Percentiles rank a stretch among this genome's conserved stretches.
These are phyloP conservation scores for Erythrobasidium hasegawianum DNA, from an alignment of 1,284 basidiomycete species.

Conservation along the genomic window DNA sequence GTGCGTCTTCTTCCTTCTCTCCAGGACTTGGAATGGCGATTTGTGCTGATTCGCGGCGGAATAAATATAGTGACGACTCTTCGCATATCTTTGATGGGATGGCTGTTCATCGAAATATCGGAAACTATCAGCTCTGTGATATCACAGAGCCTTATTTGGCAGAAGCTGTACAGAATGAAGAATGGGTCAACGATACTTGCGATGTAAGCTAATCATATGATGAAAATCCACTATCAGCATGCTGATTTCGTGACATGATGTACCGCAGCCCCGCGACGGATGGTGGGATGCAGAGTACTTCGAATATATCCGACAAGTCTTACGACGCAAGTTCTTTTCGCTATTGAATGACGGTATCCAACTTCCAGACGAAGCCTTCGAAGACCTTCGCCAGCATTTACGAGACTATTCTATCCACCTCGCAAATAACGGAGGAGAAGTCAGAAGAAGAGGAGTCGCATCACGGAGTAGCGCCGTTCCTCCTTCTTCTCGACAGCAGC, in stretches of 20 bases:
- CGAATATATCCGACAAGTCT: slow-evolving; percentile 73
- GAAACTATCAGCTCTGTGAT: slow-evolving; percentile 89
- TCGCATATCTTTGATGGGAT: slow-evolving; percentile 88
- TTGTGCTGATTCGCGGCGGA: too few species aligned
- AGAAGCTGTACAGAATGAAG: slow-evolving; percentile 69
- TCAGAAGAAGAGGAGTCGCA: not conserved
- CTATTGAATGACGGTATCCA: slow-evolving; percentile 57
- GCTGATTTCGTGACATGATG: not conserved
- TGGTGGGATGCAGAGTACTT: slow-evolving; percentile 74
- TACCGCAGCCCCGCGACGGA: slow-evolving; percentile 66
- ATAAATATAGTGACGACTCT: not conserved
- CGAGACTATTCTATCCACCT: slow-evolving; percentile 4
- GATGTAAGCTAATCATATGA: slow-evolving; percentile 61
- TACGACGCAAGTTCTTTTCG: slow-evolving; percentile 81
- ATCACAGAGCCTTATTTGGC: slow-evolving; percentile 77
- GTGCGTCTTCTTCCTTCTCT: too few species aligned
- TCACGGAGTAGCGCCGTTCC: not conserved
- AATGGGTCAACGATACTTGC: slow-evolving; percentile 63
- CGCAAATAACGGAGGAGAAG: not conserved
- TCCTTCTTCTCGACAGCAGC: not conserved
- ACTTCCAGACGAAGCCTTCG: slow-evolving; percentile 13
- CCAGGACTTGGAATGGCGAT: too few species aligned
- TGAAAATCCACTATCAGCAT: not conserved
- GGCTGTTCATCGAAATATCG: slow-evolving; percentile 70
- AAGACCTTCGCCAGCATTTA: slow-evolving; percentile 12